Conservation (phyloP, 1,139 yeast species). For the Lodderomyces parapsilosis region DNA sequence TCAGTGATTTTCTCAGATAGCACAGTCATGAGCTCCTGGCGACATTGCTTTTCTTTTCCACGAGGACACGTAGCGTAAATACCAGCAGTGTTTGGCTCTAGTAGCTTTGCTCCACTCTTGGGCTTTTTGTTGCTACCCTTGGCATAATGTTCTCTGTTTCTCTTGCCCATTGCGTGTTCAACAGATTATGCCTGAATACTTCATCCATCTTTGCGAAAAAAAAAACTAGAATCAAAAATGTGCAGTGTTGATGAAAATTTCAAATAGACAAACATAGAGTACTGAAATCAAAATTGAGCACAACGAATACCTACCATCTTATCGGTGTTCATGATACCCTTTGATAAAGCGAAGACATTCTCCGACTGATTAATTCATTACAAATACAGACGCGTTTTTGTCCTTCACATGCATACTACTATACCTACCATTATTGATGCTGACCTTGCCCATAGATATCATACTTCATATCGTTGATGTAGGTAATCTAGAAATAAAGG, state of each 20-base stretch:
- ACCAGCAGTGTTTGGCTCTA: slow-evolving; percentile 83
- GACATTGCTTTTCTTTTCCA: slow-evolving; percentile 72
- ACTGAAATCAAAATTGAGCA: too few relatives aligned
- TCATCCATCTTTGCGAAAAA: neutral
- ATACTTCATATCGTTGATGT: slow-evolving; percentile 12
- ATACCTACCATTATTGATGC: slow-evolving; percentile 4
- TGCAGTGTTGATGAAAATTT: too few relatives aligned
- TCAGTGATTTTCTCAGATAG: slow-evolving; percentile 57
- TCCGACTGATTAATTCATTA: too few relatives aligned
- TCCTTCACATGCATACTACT: neutral
- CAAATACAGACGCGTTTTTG: too few relatives aligned
- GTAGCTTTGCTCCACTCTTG: slow-evolving; percentile 43
- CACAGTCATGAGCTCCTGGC: slow-evolving; percentile 65
- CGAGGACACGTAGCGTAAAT: slow-evolving; percentile 83
- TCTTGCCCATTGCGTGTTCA: slow-evolving; percentile 24
- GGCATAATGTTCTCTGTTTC: slow-evolving; percentile 17
- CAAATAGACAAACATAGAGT: too few relatives aligned
- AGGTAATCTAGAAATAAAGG: slow-evolving; percentile 20
- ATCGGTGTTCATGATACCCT: too few relatives aligned
- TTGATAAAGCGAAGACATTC: too few relatives aligned
- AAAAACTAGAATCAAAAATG: neutral
- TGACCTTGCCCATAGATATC: slow-evolving; percentile 14
- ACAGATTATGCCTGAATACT: too few relatives aligned
- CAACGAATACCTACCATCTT: too few relatives aligned
- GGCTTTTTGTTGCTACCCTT: slow-evolving; percentile 28